Base-by-base conservation (phyloP, 2,329 filamentous ascomycete genomes). In the Endothia cerciana region DNA sequence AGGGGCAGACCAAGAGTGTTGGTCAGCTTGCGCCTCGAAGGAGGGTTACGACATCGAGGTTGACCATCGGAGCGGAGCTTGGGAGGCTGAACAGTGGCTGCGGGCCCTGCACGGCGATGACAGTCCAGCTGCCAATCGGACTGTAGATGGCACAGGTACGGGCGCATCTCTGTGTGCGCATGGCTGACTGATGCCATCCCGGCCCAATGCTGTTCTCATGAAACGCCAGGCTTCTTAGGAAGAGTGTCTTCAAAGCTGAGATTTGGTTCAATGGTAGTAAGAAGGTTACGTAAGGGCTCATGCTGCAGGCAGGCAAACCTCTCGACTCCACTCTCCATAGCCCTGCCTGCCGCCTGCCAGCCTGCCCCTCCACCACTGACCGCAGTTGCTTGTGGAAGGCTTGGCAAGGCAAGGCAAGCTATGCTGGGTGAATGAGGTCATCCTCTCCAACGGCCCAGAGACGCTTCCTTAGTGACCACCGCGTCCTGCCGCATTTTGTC, bases 391-490 rank as follows among this genome's bases (percentile, higher is more conserved):
- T 6, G 33, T 10, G 10, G 33, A 10, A 7, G 33, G 33, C 33
- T 6, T 22, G n/a, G 47, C n/a, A n/a, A 25, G 17, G 63, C 56
- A 51, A 36, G 13, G 40, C 33, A 17, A 57, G 57, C 63, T 25
- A 25, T 8, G 53, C 47, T 60, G 47, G 36, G 4, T 25, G 25
- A 45, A 65, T 65, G 63, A 65, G 63, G 63, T 65, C 63, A 65
- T 65, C 30, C 47, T 47, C 22, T 33, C 33, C 28, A 40, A 17
- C 59, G 19, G 51, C 28, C 51, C 13, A n/a, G n/a, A 41, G 36
- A 58, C n/a, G 19, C 60, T 45, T 38, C 11, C 60, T 43, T 19
- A 43, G 43, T 40, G 19, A 30, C 45, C 10, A 25, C 22, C 30
- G 19, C 45, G 45, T 25, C 15, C 40, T 45, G 28, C 30, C 5